These are phyloP conservation scores for Trichothecium sympodiale DNA, from an alignment of 2,329 filamentous ascomycete species.

Conservation along the genomic window DNA sequence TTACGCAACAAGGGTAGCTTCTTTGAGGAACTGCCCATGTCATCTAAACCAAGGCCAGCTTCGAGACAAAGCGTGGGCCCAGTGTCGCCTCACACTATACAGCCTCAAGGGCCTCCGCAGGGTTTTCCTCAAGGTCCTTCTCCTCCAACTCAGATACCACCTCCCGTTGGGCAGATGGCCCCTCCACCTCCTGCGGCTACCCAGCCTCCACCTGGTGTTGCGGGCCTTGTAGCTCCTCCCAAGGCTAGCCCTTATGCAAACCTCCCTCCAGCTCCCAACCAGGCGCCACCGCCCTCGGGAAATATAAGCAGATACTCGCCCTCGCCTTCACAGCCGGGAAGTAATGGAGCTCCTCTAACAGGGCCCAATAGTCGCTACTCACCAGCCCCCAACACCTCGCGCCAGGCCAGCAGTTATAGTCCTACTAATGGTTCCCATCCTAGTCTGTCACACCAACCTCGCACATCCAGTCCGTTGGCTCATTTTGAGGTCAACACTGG, in stretches of 20 bases:
- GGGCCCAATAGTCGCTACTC: constrained; percentile 40
- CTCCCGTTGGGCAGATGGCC: constrained; percentile 8
- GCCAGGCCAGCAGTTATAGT: constrained; percentile 31
- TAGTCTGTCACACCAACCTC: constrained; percentile 45
- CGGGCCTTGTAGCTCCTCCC: constrained; percentile 41
- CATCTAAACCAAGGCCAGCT: constrained; percentile 48
- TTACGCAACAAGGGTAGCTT: constrained; percentile 44
- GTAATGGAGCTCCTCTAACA: constrained; percentile 25
- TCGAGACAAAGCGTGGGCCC: constrained; percentile 40
- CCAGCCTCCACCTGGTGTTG: constrained; percentile 15
- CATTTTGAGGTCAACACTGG: constrained; percentile 47
- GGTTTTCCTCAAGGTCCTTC: constrained; percentile 10
- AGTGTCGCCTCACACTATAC: constrained; percentile 14
- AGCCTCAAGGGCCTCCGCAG: constrained; percentile 12
- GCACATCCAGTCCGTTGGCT: constrained; percentile 55
- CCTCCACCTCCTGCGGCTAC: constrained; percentile 4
- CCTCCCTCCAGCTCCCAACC: constrained; percentile 24
- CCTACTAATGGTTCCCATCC: constrained; percentile 28
- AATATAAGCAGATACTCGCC: constrained; percentile 51
- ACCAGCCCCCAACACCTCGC: constrained; percentile 29
- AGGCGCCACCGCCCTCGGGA: constrained; percentile 19
- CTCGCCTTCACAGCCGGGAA: constrained; percentile 30
- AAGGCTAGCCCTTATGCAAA: constrained; percentile 42
- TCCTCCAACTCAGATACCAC: constrained; percentile 10
- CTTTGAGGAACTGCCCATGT: constrained; percentile 66